Evolutionary conservation across 345 rosid species (phyloP).

Genomic region (Salix koriyanagi): DNA sequence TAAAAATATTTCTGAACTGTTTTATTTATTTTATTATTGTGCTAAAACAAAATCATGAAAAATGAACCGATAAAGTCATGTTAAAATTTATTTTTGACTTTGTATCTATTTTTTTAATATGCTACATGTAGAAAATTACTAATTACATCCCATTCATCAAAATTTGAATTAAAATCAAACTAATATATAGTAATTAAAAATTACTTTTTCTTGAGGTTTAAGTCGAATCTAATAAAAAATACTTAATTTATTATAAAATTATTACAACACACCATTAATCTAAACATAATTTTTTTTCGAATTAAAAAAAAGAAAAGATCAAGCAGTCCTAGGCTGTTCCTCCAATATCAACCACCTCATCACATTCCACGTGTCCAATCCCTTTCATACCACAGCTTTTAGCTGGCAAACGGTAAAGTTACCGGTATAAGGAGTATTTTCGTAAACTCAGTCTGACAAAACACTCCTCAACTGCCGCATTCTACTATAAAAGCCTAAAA

Average conservation of each 20-base stretch:
- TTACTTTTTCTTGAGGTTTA: not conserved
- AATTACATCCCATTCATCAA: not conserved
- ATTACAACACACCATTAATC: not conserved
- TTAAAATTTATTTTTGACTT: too few relatives aligned
- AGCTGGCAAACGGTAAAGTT: not conserved
- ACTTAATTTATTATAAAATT: not conserved
- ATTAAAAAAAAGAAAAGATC: not conserved
- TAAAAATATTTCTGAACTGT: too few relatives aligned
- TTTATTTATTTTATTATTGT: too few relatives aligned
- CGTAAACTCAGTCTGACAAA: conserved; percentile 27
- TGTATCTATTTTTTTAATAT: too few relatives aligned
- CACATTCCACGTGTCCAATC: conserved; percentile 21
- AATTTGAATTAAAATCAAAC: not conserved
- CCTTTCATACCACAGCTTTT: not conserved
- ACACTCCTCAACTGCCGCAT: not conserved
- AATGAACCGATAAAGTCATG: too few relatives aligned
- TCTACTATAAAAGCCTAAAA: conserved; percentile 32
- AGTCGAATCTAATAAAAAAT: not conserved
- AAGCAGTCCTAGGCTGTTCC: not conserved
- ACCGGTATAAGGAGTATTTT: not conserved
- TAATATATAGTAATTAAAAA: not conserved
- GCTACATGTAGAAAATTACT: not conserved
- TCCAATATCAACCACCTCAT: not conserved
- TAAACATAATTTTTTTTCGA: not conserved
- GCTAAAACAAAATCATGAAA: too few relatives aligned